These are phyloP conservation scores for Annona cherimola DNA, from an alignment of 164 flowering plant genomes.

Conservation along the genomic window DNA sequence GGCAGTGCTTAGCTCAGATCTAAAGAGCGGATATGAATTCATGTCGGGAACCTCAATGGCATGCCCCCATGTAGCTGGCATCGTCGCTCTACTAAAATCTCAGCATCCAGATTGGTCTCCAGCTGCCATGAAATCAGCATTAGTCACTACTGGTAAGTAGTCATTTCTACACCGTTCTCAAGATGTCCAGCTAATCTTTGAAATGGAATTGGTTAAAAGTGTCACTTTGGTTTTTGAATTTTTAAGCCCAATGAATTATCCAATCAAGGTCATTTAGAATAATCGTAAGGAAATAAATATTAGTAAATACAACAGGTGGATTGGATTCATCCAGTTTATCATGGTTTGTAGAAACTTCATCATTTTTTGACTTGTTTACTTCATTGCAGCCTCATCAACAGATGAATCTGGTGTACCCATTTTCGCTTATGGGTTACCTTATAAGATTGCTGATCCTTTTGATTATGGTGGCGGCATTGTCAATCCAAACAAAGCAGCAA, in stretches of 20 bases:
- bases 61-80: slow-evolving; percentile 43
- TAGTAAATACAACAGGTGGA: neutral
- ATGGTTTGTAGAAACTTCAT: neutral
- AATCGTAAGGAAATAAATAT: neutral
- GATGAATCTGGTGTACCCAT: neutral
- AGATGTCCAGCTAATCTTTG: too few species aligned
- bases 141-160: slow-evolving; percentile 41
- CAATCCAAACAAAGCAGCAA: slow-evolving; percentile 33
- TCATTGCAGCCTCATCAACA: neutral
- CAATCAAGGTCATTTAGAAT: neutral
- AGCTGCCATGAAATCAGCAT: slow-evolving; percentile 47
- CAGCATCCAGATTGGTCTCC: slow-evolving; percentile 44
- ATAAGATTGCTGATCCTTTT: slow-evolving; percentile 33
- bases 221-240: neutral
- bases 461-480: slow-evolving; percentile 41
- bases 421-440: slow-evolving; percentile 5
- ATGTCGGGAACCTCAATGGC: slow-evolving; percentile 52
- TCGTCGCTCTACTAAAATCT: slow-evolving; percentile 42
- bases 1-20: slow-evolving; percentile 19
- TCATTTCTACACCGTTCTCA: too few species aligned
- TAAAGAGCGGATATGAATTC: slow-evolving; percentile 7
- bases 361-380: neutral
- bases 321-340: neutral
- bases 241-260: neutral
- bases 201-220: too few species aligned